Base-by-base conservation (phyloP, 2,329 filamentous ascomycete genomes). In the Diaporthe helianthi region DNA sequence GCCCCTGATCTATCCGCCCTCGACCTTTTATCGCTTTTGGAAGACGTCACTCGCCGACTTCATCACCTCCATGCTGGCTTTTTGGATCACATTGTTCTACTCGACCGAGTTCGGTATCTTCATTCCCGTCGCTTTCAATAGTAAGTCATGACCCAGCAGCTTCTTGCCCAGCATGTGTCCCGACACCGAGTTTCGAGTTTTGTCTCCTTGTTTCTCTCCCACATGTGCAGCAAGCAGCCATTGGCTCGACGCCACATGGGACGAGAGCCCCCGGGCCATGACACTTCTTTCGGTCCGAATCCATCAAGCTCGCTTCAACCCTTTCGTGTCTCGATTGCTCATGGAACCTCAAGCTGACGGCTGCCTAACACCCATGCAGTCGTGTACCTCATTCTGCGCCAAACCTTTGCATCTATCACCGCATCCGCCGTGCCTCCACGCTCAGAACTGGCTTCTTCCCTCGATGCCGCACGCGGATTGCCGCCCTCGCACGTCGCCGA, bases 51-150 rank as follows among this genome's bases (percentile, higher is more conserved):
- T 91, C 4, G 85, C 88, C 17, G 89, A 91, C 77, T 91, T 91
- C 73, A 83, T 89, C 65, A 85, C 87, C 0, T 84, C 86, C 33
- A 88, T 90, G 84, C 81, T 91, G 36, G 84, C 88, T 5, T 87
- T 91, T 73, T 90, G 89, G 85, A 81, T 90, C 3, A 88, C 87
- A 0, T 83, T 91, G 12, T 89, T 90, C 73, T 84, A 86, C 2
- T 86, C 84, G 0, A 87, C 86, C 1, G 87, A 90, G 73, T 82
- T 87, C 44, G 89, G 89, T 15, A 88, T 90, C 51, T 87, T 82
- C 24, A 79, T 80, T 24, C 84, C 87, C 1, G 87, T 90, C 1
- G 87, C 84, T 9, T 92, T 91, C 83, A 90, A 86, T 74, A 85
- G 58, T 61, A 33, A 61, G 58, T 61, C 8, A 17, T 19, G 1